phyloP scores from a whole-genome alignment of 2,329 filamentous ascomycete species.

The Trichoderma sp. region DNA sequence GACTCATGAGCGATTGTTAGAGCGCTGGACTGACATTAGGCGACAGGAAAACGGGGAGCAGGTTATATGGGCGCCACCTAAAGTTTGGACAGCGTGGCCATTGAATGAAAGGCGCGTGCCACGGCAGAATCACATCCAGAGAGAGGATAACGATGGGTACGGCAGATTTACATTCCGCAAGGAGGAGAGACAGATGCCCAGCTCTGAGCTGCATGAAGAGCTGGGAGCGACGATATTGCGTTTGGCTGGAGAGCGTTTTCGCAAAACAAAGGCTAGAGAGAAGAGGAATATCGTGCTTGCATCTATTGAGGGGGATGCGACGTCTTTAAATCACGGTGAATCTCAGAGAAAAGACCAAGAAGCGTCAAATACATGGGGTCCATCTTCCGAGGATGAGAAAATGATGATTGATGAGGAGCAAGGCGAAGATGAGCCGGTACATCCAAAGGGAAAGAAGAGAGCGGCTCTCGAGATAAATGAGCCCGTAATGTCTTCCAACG shows the following conservation, averaged over 20 bases:
- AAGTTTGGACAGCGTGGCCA: conserved; percentile 83
- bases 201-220: conserved; percentile 65
- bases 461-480: conserved; percentile 31
- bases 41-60: conserved; percentile 31
- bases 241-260: conserved; percentile 64
- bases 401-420: conserved; percentile 19
- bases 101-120: conserved; percentile 62
- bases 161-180: conserved; percentile 51
- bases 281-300: conserved; percentile 13
- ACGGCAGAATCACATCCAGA: conserved; percentile 43
- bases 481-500: conserved; percentile 64
- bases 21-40: neutral
- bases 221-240: conserved; percentile 64
- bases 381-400: neutral
- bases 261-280: conserved; percentile 22
- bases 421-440: neutral
- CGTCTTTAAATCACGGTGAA: neutral
- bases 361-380: neutral
- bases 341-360: neutral
- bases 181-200: conserved; percentile 45
- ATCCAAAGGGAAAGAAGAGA: neutral
- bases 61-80: conserved; percentile 49
- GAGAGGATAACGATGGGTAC: conserved; percentile 44
- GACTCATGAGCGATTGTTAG: neutral
- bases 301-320: conserved; percentile 7